These are phyloP conservation scores for Morella rubra DNA, from an alignment of 306 rosid species.

Conservation along the genomic window DNA sequence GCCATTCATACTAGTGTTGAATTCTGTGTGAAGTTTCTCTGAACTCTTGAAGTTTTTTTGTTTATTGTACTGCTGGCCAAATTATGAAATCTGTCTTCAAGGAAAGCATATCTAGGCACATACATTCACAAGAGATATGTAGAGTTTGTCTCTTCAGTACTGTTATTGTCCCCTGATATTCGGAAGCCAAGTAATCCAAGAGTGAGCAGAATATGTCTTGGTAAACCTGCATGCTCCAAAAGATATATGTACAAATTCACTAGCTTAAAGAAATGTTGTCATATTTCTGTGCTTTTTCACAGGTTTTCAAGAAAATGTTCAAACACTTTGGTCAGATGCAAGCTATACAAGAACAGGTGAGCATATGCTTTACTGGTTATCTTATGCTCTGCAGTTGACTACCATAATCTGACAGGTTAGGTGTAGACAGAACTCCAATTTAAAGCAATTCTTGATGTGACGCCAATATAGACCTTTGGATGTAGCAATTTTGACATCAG, in stretches of 20 bases:
- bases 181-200: neutral
- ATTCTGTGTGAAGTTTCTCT: neutral
- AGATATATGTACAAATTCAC: neutral
- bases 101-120: neutral
- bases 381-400: constrained; percentile 19
- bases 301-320: constrained; percentile 72
- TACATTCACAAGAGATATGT: neutral
- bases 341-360: constrained; percentile 80
- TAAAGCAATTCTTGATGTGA: constrained; percentile 7
- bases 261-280: constrained; percentile 1
- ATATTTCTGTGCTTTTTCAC: constrained; percentile 22
- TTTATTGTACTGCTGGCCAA: neutral
- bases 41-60: neutral
- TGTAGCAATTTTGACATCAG: neutral
- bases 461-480: neutral
- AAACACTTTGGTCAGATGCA: constrained; percentile 74
- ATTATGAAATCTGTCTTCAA: neutral
- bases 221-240: neutral
- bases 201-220: neutral
- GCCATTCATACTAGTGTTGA: neutral
- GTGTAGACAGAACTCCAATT: neutral
- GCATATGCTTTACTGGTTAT: constrained; percentile 8
- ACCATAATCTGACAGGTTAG: neutral
- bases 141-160: neutral
- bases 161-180: neutral